Percentiles rank a stretch among this genome's conserved stretches.
Evolutionary conservation across 495 filamentous ascomycete genomes (phyloP).

Genomic region (Xanthoparmelia taractica): DNA sequence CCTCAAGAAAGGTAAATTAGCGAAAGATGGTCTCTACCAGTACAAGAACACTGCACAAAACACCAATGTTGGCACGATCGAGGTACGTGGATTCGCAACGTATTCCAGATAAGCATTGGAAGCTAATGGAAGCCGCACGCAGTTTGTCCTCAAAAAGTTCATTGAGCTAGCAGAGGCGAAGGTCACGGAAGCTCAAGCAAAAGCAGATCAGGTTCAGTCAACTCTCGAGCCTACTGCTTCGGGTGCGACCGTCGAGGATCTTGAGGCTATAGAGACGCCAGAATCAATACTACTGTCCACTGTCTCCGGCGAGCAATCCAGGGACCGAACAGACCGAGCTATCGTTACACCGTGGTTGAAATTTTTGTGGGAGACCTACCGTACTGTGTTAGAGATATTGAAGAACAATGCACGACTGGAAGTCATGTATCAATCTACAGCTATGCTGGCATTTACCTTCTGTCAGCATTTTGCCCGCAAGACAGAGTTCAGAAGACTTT

Average conservation of each 20-base stretch:
- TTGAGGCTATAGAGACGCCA: conserved; percentile 94
- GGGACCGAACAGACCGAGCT: conserved; percentile 91
- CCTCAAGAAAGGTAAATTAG: conserved; percentile 91
- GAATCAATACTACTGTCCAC: conserved; percentile 97
- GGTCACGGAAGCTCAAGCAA: conserved; percentile 90
- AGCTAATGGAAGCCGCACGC: conserved; percentile 17
- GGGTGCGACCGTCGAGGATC: conserved; percentile 77
- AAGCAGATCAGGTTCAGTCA: conserved; percentile 90
- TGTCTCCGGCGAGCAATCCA: conserved; percentile 94
- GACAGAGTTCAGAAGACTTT: conserved; percentile 97
- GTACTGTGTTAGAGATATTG: conserved; percentile 93
- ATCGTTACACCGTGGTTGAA: conserved; percentile 99
- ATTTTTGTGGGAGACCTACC: conserved; percentile 99
- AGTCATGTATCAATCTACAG: conserved; percentile 96
- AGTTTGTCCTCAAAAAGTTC: conserved; percentile 91
- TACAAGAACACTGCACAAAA: conserved; percentile 99
- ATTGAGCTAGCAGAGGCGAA: conserved; percentile 95
- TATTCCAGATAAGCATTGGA: conserved; percentile 2
- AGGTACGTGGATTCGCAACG: conserved; percentile 46
- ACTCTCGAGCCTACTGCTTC: conserved; percentile 64
- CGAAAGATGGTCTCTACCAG: conserved; percentile 97
- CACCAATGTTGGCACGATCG: conserved; percentile 95
- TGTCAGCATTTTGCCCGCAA: conserved; percentile 96
- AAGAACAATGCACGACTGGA: conserved; percentile 98
- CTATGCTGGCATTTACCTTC: conserved; percentile 96